phyloP scores from a whole-genome alignment of 805 yeast species.

The Zygosaccharomyces gambellarensis region DNA sequence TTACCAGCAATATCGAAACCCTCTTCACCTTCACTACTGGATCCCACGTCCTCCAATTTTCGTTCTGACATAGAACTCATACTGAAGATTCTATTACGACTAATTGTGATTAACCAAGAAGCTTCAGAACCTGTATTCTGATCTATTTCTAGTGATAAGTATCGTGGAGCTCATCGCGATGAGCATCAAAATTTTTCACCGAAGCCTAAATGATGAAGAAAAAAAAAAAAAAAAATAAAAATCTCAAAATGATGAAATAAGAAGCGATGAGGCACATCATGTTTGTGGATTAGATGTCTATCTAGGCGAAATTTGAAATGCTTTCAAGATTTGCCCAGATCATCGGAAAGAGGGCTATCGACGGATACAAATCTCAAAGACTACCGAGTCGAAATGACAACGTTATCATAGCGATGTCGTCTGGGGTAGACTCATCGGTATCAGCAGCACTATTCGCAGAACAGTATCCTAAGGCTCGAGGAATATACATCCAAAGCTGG shows the following conservation, averaged over 20 bases:
- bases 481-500: slow-evolving; percentile 96
- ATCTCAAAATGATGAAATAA: not conserved
- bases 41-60: slow-evolving; percentile 11
- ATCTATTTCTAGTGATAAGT: not conserved
- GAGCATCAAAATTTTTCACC: slow-evolving; percentile 8
- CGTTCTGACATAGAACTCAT: slow-evolving; percentile 12
- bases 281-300: not conserved
- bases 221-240: slow-evolving; percentile 4
- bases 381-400: slow-evolving; percentile 51
- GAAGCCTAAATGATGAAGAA: slow-evolving; percentile 5
- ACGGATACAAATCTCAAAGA: slow-evolving; percentile 15
- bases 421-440: slow-evolving; percentile 94
- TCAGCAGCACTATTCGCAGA: slow-evolving; percentile 65
- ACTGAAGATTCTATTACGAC: not conserved
- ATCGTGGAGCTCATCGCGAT: slow-evolving; percentile 15
- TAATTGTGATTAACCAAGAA: not conserved
- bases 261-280: slow-evolving; percentile 1
- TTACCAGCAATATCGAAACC: slow-evolving; percentile 57
- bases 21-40: slow-evolving; percentile 43
- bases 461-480: slow-evolving; percentile 58
- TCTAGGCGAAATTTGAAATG: slow-evolving; percentile 5
- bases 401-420: slow-evolving; percentile 85
- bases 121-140: not conserved
- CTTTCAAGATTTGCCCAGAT: slow-evolving; percentile 10
- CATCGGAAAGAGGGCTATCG: slow-evolving; percentile 10